Evolutionary conservation across 2,329 filamentous ascomycete species (phyloP), one percentile per base, ranked within the genome.

Genomic region (Alternaria sp.): DNA sequence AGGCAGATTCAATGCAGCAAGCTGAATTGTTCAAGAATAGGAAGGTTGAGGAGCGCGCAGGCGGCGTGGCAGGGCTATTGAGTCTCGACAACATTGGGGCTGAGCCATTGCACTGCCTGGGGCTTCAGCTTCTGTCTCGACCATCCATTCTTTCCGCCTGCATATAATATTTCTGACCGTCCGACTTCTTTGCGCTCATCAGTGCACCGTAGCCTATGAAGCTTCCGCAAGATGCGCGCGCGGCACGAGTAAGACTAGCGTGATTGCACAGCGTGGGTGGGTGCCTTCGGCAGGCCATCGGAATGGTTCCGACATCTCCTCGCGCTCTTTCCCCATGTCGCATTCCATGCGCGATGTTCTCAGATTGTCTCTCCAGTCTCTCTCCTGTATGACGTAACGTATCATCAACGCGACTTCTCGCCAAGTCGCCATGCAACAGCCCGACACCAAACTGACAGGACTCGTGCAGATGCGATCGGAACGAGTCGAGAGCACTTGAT

Each of bases 381-480:
- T 33, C 12, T 20, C 47, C 5, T n/a, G 8, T 2, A 37, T 2
- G 49, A 23, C 30, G 15, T 30, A 20, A n/a, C 33, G 5, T 14
- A 14, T 23, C 9, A 15, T 47, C 1, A 5, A 5, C 5, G 4
- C 11, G 18, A 9, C 2, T 26, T 41, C 53, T n/a, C 20, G 45
- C 58, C 58, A 61, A 57, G 58, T 21, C 45, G 25, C 43, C 6
- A 44, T 61, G 41, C 23, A 26, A 30, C 15, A n/a, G 21, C 53
- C 54, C 49, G 49, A 23, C 20, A 23, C 18, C 28, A 18, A 51
- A 21, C 15, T 30, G 28, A 20, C 28, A 33, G 20, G 26, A 47
- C 41, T 41, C 23, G 10, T n/a, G 33, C 18, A 51, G 11, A 20
- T 51, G 37, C 53, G n/a, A 46, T 30, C 23, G 37, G 12, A 55